Evolutionary conservation across 116 monocot genomes (phyloP), one percentile per base, ranked within the genome.

Genomic region (Zostera marina): DNA sequence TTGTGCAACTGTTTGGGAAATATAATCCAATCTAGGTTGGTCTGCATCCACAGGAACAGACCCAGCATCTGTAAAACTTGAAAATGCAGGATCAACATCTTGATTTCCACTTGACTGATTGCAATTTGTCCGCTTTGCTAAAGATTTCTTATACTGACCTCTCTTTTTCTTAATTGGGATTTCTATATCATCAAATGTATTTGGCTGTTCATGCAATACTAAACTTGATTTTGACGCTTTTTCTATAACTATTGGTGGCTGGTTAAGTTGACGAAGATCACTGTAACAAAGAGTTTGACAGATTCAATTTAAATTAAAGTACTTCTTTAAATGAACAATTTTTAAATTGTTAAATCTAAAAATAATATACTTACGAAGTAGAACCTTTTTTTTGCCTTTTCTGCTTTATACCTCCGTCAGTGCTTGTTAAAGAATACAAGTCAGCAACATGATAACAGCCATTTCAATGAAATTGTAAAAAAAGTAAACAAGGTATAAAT

Each of bases 321-420:
- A 51, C 4, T 51, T 1, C 49, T 19, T 13, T 15, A 21, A 15
- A 20, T 1, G 32, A 21, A 9, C 9, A 10, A 9, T 51, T 51
- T 51, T 9, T 19, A 17, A 51, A 19, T 1, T 16, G 7, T 8
- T 19, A 55, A 55, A 26, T 8, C 26, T 4, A 32, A 42, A 19
- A 6, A 12, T 21, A 13, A 43, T 59, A 22, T 44, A 59, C 59
- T 59, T 59, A 59, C 59, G 14, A 32, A 38, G 43, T 22, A 44
- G n/a, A 41, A 43, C 44, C 3, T 15, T 21, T 11, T 59, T 15
- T 42, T 14, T 22, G 44, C 8, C 13, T 59, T 21, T 43, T 59
- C 56, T 19, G 26, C 22, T 44, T 59, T 21, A 32, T 22, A 54
- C 59, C 19, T 1, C 59, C 19, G 1, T 7, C 6, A 4, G 5